Evolutionary conservation across 768 basidiomycete genomes (phyloP).

Genomic region (Xerocomus potaroensis): DNA sequence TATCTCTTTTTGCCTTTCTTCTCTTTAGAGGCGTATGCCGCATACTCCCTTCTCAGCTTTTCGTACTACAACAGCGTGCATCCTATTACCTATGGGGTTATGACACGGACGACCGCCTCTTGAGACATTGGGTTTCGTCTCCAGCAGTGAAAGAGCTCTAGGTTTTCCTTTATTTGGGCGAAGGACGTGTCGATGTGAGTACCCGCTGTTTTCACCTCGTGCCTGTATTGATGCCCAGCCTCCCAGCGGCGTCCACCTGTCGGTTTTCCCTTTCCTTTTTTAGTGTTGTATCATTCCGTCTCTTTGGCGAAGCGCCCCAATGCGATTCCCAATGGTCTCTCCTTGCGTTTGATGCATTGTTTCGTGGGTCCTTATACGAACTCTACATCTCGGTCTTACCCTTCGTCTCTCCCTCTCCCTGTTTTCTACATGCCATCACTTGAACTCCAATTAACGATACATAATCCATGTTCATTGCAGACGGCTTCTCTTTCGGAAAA

Average conservation of each 20-base stretch:
- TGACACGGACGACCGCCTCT: conserved; percentile 30
- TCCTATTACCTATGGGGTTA: conserved; percentile 63
- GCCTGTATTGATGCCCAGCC: conserved; percentile 3
- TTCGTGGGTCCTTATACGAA: neutral
- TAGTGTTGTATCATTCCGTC: conserved; percentile 11
- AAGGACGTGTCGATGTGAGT: conserved; percentile 11
- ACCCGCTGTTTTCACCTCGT: neutral
- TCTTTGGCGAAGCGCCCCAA: neutral
- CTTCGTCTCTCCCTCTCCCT: conserved; percentile 1
- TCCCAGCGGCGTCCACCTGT: neutral
- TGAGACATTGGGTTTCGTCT: conserved; percentile 22
- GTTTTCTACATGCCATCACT: neutral
- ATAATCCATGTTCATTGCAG: conserved; percentile 1
- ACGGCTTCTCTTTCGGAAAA: neutral
- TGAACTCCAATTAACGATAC: conserved; percentile 7
- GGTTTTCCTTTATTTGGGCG: neutral
- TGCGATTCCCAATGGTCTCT: neutral
- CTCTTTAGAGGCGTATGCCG: conserved; percentile 48
- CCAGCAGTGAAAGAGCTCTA: conserved; percentile 27
- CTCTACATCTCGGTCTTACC: conserved; percentile 1
- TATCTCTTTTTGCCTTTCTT: conserved; percentile 38
- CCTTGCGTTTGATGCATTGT: neutral
- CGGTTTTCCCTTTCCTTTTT: neutral
- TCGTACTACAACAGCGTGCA: conserved; percentile 47
- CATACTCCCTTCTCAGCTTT: conserved; percentile 57